phyloP scores from a whole-genome alignment of 1,284 basidiomycete genomes.

The Grifola frondosa region DNA sequence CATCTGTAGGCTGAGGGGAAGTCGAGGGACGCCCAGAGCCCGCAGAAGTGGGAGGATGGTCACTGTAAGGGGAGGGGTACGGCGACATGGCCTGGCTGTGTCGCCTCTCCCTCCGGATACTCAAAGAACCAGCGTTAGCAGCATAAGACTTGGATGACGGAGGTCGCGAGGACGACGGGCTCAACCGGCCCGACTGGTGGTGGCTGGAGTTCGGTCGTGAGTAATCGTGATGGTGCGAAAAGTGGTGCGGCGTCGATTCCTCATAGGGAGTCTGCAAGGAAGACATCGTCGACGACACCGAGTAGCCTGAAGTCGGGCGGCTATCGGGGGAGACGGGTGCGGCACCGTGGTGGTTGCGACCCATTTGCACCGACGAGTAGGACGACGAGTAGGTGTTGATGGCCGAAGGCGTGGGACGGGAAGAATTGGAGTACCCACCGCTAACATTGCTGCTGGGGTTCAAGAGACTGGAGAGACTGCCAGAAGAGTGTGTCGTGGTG shows the following conservation, averaged over 20 bases:
- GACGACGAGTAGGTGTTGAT: constrained; percentile 66
- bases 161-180: constrained; percentile 49
- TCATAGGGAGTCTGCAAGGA: constrained; percentile 62
- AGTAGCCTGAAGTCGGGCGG: constrained; percentile 79
- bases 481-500: constrained; percentile 58
- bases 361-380: constrained; percentile 66
- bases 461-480: constrained; percentile 73
- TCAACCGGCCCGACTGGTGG: constrained; percentile 51
- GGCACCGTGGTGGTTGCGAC: constrained; percentile 57
- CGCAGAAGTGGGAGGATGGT: constrained; percentile 49
- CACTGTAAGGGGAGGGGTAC: constrained; percentile 76
- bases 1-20: constrained; percentile 67
- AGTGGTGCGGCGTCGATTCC: constrained; percentile 47
- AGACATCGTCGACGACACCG: constrained; percentile 74
- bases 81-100: constrained; percentile 83
- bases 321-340: constrained; percentile 79
- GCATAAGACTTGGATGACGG: constrained; percentile 61
- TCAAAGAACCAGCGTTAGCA: constrained; percentile 45
- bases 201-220: constrained; percentile 72
- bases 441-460: constrained; percentile 67
- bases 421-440: constrained; percentile 45
- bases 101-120: constrained; percentile 66
- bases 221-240: constrained; percentile 55
- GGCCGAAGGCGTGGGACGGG: constrained; percentile 42
- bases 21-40: constrained; percentile 56